These are phyloP conservation scores for Baudoinia panamericana DNA, from an alignment of 495 filamentous ascomycete species.

Conservation along the genomic window DNA sequence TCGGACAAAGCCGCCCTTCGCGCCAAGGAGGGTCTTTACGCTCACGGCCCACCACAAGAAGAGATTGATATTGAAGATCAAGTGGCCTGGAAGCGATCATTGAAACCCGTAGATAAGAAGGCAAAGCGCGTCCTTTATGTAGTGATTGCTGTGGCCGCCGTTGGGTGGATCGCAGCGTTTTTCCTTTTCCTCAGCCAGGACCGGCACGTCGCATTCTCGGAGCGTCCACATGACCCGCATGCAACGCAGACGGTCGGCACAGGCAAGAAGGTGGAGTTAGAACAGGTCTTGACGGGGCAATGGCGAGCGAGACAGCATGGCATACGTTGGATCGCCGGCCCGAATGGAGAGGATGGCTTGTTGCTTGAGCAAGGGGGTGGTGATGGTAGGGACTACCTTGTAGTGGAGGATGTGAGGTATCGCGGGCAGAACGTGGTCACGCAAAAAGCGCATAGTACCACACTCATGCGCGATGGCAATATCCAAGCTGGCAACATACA, in stretches of 20 bases:
- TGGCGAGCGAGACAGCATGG: slow-evolving; percentile 58
- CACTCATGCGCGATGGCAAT: slow-evolving; percentile 55
- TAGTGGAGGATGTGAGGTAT: slow-evolving; percentile 73
- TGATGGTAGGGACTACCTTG: slow-evolving; percentile 52
- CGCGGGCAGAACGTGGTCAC: slow-evolving; percentile 33
- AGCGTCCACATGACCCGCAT: slow-evolving; percentile 49
- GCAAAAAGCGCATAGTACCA: slow-evolving; percentile 34
- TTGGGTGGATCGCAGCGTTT: slow-evolving; percentile 69
- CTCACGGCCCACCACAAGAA: slow-evolving; percentile 38
- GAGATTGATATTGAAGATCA: slow-evolving; percentile 32
- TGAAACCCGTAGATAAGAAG: slow-evolving; percentile 43
- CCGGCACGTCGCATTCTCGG: slow-evolving; percentile 40
- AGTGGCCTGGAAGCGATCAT: slow-evolving; percentile 23
- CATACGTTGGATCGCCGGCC: slow-evolving; percentile 78
- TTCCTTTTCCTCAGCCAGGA: slow-evolving; percentile 58
- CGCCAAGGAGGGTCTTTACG: slow-evolving; percentile 14
- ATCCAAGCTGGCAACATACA: slow-evolving; percentile 45
- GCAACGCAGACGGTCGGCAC: slow-evolving; percentile 50
- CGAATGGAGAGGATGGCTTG: slow-evolving; percentile 76
- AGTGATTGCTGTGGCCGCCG: slow-evolving; percentile 50
- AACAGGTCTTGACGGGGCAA: slow-evolving; percentile 59
- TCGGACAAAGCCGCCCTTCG: slow-evolving; percentile 29
- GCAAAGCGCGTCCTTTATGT: slow-evolving; percentile 55
- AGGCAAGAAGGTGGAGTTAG: slow-evolving; percentile 67
- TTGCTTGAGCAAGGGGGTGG: slow-evolving; percentile 52